Percentiles rank a stretch among this genome's conserved stretches.
Evolutionary conservation across 331 rosid species (phyloP).

Genomic region (Dryas integrifolia): DNA sequence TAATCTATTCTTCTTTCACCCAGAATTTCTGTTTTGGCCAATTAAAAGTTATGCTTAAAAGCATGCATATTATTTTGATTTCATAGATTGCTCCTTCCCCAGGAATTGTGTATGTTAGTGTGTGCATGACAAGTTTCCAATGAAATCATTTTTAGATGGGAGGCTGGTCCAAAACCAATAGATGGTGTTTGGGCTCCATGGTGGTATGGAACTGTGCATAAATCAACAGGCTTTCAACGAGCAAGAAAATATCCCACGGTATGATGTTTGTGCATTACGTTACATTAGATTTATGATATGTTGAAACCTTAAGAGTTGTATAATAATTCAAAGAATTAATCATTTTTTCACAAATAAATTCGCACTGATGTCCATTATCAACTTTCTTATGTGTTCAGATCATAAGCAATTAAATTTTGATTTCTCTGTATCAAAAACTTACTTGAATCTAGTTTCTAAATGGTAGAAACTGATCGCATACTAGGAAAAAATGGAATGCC

Average conservation of each 20-base stretch:
- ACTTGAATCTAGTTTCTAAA: not conserved
- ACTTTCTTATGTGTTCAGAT: too few species aligned
- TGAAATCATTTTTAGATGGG: constrained; percentile 54
- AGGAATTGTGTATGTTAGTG: constrained; percentile 6
- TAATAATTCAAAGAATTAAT: not conserved
- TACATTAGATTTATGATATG: not conserved
- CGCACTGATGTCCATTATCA: not conserved
- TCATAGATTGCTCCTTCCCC: constrained; percentile 4
- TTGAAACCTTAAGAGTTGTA: not conserved
- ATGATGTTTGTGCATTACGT: constrained; percentile 12
- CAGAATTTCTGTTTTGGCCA: constrained; percentile 2
- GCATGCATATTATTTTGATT: not conserved
- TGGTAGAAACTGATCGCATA: not conserved
- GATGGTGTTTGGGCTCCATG: constrained; percentile 90
- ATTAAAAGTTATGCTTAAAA: not conserved
- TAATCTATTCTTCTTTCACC: constrained; percentile 7
- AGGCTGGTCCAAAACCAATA: constrained; percentile 69
- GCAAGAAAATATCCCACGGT: constrained; percentile 58
- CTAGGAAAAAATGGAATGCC: not conserved
- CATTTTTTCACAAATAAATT: not conserved
- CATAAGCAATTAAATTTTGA: not conserved
- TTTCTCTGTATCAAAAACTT: not conserved
- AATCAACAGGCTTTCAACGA: constrained; percentile 57
- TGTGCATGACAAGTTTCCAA: constrained; percentile 30
- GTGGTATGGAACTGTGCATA: constrained; percentile 65